These are phyloP conservation scores for Beauveria scarabaeidicola DNA, from an alignment of 2,329 filamentous ascomycete genomes.

Conservation along the genomic window DNA sequence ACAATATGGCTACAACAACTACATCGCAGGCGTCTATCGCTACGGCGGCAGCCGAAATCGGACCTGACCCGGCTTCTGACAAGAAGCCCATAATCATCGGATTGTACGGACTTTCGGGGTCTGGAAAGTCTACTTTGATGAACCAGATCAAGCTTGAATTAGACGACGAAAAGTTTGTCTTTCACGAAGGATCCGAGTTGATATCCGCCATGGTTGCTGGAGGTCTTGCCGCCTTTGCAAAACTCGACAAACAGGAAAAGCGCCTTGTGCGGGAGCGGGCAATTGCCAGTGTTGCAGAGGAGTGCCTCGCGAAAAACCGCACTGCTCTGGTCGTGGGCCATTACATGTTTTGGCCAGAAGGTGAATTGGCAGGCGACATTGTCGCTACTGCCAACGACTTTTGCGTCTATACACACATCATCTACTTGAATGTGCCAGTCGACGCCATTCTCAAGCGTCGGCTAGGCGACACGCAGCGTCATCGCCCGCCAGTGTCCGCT, in stretches of 20 bases:
- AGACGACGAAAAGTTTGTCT: slow-evolving; percentile 27
- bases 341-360: slow-evolving; percentile 43
- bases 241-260: slow-evolving; percentile 28
- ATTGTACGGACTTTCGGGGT: slow-evolving; percentile 46
- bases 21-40: background rate
- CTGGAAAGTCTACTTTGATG: slow-evolving; percentile 42
- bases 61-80: background rate
- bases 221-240: slow-evolving; percentile 40
- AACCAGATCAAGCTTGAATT: slow-evolving; percentile 29
- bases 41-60: background rate
- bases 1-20: background rate
- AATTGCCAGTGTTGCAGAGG: slow-evolving; percentile 33
- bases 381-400: slow-evolving; percentile 39
- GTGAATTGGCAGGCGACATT: slow-evolving; percentile 20
- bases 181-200: slow-evolving; percentile 44
- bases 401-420: slow-evolving; percentile 44
- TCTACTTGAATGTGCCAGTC: slow-evolving; percentile 42
- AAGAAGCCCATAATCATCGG: slow-evolving; percentile 37
- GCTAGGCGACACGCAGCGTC: slow-evolving; percentile 27
- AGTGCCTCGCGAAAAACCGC: slow-evolving; percentile 25
- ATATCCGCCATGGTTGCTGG: slow-evolving; percentile 35
- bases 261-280: slow-evolving; percentile 31
- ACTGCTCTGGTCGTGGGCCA: slow-evolving; percentile 46
- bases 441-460: slow-evolving; percentile 29
- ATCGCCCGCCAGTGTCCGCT: slow-evolving; percentile 25